Evolutionary conservation across 2,329 filamentous ascomycete genomes (phyloP).

Genomic region (Cytospora leucostoma): DNA sequence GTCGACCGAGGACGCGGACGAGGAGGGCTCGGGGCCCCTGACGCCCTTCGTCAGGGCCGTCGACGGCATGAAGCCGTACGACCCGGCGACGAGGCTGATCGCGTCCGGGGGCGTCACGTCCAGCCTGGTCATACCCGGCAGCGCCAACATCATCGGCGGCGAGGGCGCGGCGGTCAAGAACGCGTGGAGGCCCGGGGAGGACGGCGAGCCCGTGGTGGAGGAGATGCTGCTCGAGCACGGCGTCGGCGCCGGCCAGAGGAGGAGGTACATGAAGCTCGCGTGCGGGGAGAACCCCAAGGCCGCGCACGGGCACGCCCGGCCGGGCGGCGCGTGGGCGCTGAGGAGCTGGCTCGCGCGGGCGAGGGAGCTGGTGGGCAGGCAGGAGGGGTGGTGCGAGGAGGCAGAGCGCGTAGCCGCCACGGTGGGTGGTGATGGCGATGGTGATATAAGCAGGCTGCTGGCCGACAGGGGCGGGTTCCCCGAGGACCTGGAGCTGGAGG

Average conservation of each 20-base stretch:
- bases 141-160: conserved; percentile 48
- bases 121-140: conserved; percentile 48
- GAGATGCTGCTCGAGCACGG: conserved; percentile 46
- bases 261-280: conserved; percentile 48
- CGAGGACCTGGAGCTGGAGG: conserved; percentile 43
- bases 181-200: conserved; percentile 36
- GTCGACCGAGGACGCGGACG: conserved; percentile 41
- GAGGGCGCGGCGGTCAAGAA: conserved; percentile 48
- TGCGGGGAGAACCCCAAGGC: conserved; percentile 48
- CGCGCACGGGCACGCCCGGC: conserved; percentile 41
- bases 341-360: conserved; percentile 43
- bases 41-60: conserved; percentile 42
- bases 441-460: no score
- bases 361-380: conserved; percentile 38
- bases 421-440: no score
- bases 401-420: no score
- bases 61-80: conserved; percentile 46
- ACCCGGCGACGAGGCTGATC: conserved; percentile 41
- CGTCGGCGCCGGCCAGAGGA: conserved; percentile 36
- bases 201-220: conserved; percentile 43
- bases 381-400: conserved; percentile 38
- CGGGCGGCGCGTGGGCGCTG: conserved; percentile 44
- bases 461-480: conserved; percentile 33
- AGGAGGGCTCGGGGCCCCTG: conserved; percentile 39
- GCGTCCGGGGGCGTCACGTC: conserved; percentile 48